These are phyloP conservation scores for Parastagonospora nodorum DNA, from an alignment of 2,329 filamentous ascomycete species.

Conservation along the genomic window DNA sequence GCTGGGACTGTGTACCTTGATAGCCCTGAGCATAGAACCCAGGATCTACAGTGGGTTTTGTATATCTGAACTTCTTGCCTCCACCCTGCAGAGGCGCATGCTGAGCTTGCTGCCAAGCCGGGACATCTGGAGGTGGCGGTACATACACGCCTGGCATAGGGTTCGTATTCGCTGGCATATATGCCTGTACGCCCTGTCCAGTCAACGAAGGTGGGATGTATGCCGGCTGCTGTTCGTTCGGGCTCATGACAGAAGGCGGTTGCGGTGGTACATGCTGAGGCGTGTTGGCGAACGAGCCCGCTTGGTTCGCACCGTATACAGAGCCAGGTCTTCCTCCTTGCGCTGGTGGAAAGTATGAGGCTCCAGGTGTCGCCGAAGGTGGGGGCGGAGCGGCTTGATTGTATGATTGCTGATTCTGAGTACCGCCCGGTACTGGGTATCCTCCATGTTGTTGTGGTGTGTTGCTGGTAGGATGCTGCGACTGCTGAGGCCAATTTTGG, in stretches of 20 bases:
- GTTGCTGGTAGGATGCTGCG: slow-evolving; percentile 25
- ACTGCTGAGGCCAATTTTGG: slow-evolving; percentile 22
- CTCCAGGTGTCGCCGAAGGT: slow-evolving; percentile 36
- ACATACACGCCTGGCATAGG: slow-evolving; percentile 43
- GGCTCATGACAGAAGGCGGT: slow-evolving; percentile 30
- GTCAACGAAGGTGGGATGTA: slow-evolving; percentile 41
- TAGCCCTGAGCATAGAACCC: slow-evolving; percentile 31
- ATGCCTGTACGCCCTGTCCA: slow-evolving; percentile 41
- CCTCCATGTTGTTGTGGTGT: slow-evolving; percentile 33
- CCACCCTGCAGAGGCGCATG: slow-evolving; percentile 40
- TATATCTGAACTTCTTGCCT: slow-evolving; percentile 39
- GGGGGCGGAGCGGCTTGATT: slow-evolving; percentile 34
- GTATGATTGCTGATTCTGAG: slow-evolving; percentile 29
- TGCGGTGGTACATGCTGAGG: slow-evolving; percentile 23
- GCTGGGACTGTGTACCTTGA: slow-evolving; percentile 18
- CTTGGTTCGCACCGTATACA: slow-evolving; percentile 33
- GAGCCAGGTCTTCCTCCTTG: slow-evolving; percentile 33
- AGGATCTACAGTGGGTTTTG: slow-evolving; percentile 34
- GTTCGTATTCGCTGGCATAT: slow-evolving; percentile 41
- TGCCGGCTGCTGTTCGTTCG: slow-evolving; percentile 40
- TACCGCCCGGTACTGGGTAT: slow-evolving; percentile 21
- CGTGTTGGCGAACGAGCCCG: slow-evolving; percentile 20
- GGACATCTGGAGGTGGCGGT: slow-evolving; percentile 43
- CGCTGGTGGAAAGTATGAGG: slow-evolving; percentile 39
- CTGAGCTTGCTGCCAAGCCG: slow-evolving; percentile 45